These are phyloP conservation scores for Echeveria elegans DNA, from an alignment of 164 flowering plant species.

Conservation along the genomic window DNA sequence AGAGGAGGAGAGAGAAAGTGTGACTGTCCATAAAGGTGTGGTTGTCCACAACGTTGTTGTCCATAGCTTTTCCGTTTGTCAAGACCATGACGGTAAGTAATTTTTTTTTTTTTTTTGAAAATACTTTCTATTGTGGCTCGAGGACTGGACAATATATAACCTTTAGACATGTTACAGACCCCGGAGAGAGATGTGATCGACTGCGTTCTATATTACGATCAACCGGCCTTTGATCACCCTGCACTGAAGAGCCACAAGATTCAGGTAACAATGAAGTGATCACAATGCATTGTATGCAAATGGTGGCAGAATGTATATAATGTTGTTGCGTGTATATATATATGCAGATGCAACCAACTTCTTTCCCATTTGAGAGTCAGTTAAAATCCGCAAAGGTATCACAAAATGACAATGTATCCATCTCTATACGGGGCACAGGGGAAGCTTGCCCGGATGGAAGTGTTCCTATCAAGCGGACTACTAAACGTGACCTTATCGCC, in stretches of 20 bases:
- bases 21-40: too few relatives aligned
- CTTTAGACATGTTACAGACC: too few relatives aligned
- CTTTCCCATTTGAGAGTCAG: not conserved
- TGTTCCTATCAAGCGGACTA: not conserved
- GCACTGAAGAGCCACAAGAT: not conserved
- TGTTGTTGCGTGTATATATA: too few relatives aligned
- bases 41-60: too few relatives aligned
- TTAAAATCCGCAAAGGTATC: not conserved
- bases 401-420: not conserved
- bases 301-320: too few relatives aligned
- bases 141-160: too few relatives aligned
- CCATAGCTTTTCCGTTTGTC: too few relatives aligned
- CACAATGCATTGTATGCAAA: too few relatives aligned
- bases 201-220: not conserved
- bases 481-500: not conserved
- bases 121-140: too few relatives aligned
- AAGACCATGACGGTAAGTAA: too few relatives aligned
- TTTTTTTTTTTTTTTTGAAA: too few relatives aligned
- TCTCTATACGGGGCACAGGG: not conserved
- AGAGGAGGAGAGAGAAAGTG: too few relatives aligned
- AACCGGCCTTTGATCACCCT: conserved; percentile 1
- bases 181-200: not conserved
- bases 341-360: not conserved
- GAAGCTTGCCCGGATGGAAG: not conserved
- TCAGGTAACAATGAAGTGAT: not conserved